Percentiles rank a stretch among this genome's conserved stretches.
phyloP scores from a whole-genome alignment of 2,329 filamentous ascomycete genomes.

The Neonectria faginata region DNA sequence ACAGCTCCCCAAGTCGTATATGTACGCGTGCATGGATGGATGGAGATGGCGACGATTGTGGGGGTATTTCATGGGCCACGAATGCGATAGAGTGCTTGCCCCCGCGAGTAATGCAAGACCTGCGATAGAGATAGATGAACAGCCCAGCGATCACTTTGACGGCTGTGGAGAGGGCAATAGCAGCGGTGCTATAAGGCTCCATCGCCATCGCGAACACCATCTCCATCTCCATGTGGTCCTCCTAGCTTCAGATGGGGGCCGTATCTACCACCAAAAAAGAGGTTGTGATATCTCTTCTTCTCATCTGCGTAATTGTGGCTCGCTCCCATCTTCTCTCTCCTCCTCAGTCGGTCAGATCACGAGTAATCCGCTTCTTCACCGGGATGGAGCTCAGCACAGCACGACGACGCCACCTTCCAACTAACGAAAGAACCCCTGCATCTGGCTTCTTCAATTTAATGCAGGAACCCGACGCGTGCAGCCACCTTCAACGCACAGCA shows the following conservation, averaged over 20 bases:
- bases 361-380: conserved; percentile 3
- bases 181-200: background rate
- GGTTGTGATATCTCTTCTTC: background rate
- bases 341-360: conserved; percentile 28
- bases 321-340: background rate
- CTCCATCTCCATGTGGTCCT: conserved; percentile 8
- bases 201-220: background rate
- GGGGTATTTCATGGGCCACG: background rate
- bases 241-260: conserved; percentile 5
- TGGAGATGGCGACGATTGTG: background rate
- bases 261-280: conserved; percentile 12
- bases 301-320: conserved; percentile 12
- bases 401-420: conserved; percentile 18
- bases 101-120: background rate
- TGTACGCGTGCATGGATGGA: background rate
- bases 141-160: conserved; percentile 1
- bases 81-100: background rate
- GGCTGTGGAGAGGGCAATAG: conserved; percentile 4
- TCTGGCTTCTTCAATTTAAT: conserved; percentile 35
- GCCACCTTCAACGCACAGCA: conserved; percentile 22
- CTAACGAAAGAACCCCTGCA: conserved; percentile 34
- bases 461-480: conserved; percentile 43
- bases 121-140: background rate
- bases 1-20: background rate
- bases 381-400: conserved; percentile 15